Conservation (phyloP, 1,284 basidiomycete genomes). For the Jaminaea rosea region DNA sequence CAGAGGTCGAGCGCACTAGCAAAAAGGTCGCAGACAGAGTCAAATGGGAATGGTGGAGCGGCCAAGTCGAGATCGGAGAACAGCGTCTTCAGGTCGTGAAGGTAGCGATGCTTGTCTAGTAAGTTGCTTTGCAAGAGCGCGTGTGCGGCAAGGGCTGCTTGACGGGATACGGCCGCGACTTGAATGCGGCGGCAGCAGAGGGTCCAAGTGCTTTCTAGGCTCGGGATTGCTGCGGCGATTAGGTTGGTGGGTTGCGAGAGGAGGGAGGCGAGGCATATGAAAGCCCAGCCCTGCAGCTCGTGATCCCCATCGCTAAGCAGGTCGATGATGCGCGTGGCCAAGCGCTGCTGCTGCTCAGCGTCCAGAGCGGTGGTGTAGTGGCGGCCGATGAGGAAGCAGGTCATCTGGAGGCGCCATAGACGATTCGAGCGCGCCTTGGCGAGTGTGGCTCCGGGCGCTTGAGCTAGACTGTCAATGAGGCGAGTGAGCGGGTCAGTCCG, state of each 20-base stretch:
- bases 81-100: conserved; percentile 64
- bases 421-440: conserved; percentile 13
- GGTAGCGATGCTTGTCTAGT: conserved; percentile 56
- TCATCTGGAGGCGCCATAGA: conserved; percentile 61
- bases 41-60: conserved; percentile 70
- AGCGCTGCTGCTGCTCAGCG: conserved; percentile 54
- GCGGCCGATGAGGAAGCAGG: conserved; percentile 72
- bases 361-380: conserved; percentile 62
- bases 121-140: conserved; percentile 51
- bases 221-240: conserved; percentile 31
- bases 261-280: conserved; percentile 65
- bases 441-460: conserved; percentile 22
- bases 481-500: too few species aligned
- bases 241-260: conserved; percentile 11
- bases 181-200: conserved; percentile 67
- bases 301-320: conserved; percentile 61
- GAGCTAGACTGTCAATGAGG: too few species aligned
- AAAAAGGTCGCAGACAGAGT: conserved; percentile 75
- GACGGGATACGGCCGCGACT: conserved; percentile 49
- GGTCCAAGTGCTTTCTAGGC: conserved; percentile 72
- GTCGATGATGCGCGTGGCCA: conserved; percentile 56
- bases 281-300: conserved; percentile 67
- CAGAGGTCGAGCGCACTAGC: conserved; percentile 60
- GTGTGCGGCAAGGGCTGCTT: conserved; percentile 69
- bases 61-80: conserved; percentile 74